Base-by-base conservation (phyloP, 1,284 basidiomycete species). In the Paramarasmius palmivorus region DNA sequence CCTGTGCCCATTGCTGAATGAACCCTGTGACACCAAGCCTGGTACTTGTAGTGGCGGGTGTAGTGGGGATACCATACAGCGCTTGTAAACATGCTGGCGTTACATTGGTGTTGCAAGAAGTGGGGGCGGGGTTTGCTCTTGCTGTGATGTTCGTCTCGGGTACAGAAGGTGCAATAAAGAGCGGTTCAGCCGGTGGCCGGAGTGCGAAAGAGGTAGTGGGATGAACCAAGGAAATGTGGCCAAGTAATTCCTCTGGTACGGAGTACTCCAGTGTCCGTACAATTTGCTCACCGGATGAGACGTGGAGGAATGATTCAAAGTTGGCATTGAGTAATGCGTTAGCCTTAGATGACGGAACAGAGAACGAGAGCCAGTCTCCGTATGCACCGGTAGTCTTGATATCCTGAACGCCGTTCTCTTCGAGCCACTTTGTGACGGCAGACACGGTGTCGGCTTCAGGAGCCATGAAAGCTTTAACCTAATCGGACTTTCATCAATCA, bases 1-100 rank as follows among this genome's bases (percentile, higher is more conserved):
- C 44, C 34, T 66, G 58, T 14, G 65, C 61, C 35, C 58, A 65
- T 41, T 65, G 60, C 15, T 57, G 55, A 25, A 59, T 56, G 39
- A 64, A 66, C 0, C 61, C 65, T 25, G 65, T 53, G 6, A 68
- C 65, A 12, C 52, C 61, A 32, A 66, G 49, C n/a, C 23, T 44
- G 34, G 53, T 56, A 14, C 40, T 53, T 4, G 60, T 52, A 9
- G 61, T 58, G 9, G 65, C 62, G 8, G 46, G 36, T 1, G 63
- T 57, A 8, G 58, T 54, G 2, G 67, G 66, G 35, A 68, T 63
- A 14, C 60, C 63, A 41, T 68, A 68, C 4, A 66, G 48, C n/a
- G 48, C 59, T 34, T 61, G 57, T 17, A 65, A 38, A 50, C 66
- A 67, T 8, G 58, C 47, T 0, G 65, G 65, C 2, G 61, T 65